Conservation (phyloP, 1,284 basidiomycete species). For the Blastosporella zonata region DNA sequence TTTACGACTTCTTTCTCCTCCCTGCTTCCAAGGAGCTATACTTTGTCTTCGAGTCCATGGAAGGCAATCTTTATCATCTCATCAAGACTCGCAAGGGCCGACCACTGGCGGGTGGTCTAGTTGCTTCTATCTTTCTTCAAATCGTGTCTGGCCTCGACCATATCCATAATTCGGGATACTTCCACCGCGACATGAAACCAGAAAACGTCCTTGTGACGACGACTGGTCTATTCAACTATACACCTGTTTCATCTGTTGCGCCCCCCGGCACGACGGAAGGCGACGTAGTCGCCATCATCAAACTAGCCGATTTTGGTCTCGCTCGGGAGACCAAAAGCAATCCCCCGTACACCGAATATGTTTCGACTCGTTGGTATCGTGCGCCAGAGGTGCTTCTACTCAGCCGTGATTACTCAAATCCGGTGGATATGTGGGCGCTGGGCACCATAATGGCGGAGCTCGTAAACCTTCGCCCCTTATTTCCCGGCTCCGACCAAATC, state of each 20-base stretch:
- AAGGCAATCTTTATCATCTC: conserved; percentile 99
- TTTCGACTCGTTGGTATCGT: conserved; percentile 98
- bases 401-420: conserved; percentile 90
- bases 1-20: conserved; percentile 98
- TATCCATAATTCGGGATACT: conserved; percentile 91
- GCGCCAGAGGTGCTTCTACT: conserved; percentile 95
- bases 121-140: conserved; percentile 94
- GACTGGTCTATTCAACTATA: conserved; percentile 93
- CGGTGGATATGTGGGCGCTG: conserved; percentile 99
- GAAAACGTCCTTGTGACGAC: conserved; percentile 99
- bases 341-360: conserved; percentile 98
- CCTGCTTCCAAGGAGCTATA: conserved; percentile 94
- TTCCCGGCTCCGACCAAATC: conserved; percentile 94
- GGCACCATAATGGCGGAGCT: conserved; percentile 98
- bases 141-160: conserved; percentile 90
- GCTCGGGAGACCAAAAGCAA: conserved; percentile 86
- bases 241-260: conserved; percentile 65
- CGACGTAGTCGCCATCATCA: conserved; percentile 96
- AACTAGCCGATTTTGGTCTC: conserved; percentile 97
- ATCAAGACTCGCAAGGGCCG: conserved; percentile 96
- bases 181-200: conserved; percentile 99
- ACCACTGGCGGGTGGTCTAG: conserved; percentile 90
- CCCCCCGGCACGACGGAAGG: conserved; percentile 69
- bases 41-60: conserved; percentile 99
- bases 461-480: conserved; percentile 92